Evolutionary conservation across 176 grass and related monocot species (phyloP).

Genomic region (Cenchrus fungigraminus): DNA sequence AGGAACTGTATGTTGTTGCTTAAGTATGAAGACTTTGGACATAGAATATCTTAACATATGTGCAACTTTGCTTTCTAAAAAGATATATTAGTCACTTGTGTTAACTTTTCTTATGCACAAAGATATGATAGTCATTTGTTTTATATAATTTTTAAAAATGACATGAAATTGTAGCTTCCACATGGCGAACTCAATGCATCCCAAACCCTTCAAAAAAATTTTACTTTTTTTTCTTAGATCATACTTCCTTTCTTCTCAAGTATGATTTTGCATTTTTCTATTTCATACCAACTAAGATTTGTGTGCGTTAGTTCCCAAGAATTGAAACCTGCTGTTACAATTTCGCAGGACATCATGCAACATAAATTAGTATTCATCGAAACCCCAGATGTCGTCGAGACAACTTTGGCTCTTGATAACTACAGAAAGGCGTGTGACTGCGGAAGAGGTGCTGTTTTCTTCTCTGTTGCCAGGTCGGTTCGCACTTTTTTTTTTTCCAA

Average conservation of each 20-base stretch:
- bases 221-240: neutral
- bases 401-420: slow-evolving; percentile 97
- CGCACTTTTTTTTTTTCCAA: neutral
- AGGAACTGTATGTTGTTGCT: neutral
- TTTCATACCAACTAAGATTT: neutral
- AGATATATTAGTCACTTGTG: neutral
- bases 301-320: neutral
- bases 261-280: neutral
- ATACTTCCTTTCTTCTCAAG: slow-evolving; percentile 10
- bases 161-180: neutral
- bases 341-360: slow-evolving; percentile 95
- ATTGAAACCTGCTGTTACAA: slow-evolving; percentile 21
- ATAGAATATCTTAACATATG: slow-evolving; percentile 10
- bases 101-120: neutral
- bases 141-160: neutral
- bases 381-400: slow-evolving; percentile 98
- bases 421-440: slow-evolving; percentile 95
- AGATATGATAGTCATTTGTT: neutral
- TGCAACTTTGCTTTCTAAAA: neutral
- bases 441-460: slow-evolving; percentile 95
- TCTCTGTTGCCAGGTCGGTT: slow-evolving; percentile 91
- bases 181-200: neutral
- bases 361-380: slow-evolving; percentile 99
- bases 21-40: neutral
- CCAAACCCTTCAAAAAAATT: neutral